Evolutionary conservation across 2,329 filamentous ascomycete species (phyloP).

Genomic region (Myrmaecium sp.): DNA sequence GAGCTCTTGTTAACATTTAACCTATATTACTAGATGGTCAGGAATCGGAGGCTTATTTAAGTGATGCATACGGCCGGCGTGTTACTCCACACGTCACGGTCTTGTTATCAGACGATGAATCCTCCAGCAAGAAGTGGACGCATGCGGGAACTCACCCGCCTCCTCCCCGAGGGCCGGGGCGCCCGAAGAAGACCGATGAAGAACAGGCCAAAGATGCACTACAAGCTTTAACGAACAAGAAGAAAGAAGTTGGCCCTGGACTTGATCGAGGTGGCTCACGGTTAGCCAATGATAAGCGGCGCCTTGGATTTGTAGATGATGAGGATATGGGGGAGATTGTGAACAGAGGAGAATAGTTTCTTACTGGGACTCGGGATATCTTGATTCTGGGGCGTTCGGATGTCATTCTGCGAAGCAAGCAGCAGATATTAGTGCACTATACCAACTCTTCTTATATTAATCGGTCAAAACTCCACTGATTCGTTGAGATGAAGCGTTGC

Average conservation of each 20-base stretch:
- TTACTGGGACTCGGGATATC: neutral
- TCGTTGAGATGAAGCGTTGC: too few species aligned
- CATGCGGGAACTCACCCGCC: too few species aligned
- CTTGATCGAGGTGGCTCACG: slow-evolving; percentile 36
- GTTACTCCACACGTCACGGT: slow-evolving; percentile 28
- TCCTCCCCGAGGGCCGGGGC: slow-evolving; percentile 2
- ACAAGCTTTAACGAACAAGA: slow-evolving; percentile 30
- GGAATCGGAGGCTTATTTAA: slow-evolving; percentile 32
- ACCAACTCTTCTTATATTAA: too few species aligned
- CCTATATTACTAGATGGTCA: slow-evolving; percentile 13
- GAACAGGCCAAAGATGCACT: slow-evolving; percentile 29
- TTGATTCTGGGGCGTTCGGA: too few species aligned
- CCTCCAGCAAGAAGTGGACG: too few species aligned
- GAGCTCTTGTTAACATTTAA: slow-evolving; percentile 7
- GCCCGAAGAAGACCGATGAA: slow-evolving; percentile 18
- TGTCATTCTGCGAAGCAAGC: too few species aligned
- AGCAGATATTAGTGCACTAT: too few species aligned
- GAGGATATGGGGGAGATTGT: slow-evolving; percentile 30
- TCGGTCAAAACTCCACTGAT: too few species aligned
- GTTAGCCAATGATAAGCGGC: slow-evolving; percentile 34
- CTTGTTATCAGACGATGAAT: too few species aligned
- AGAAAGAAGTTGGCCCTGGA: slow-evolving; percentile 31
- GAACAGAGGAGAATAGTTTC: slow-evolving; percentile 9
- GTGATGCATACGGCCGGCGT: slow-evolving; percentile 27
- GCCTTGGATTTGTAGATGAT: slow-evolving; percentile 31